Evolutionary conservation across 192 early-diverging fungal species (phyloP).

Genomic region (Kickxella alabastrina): DNA sequence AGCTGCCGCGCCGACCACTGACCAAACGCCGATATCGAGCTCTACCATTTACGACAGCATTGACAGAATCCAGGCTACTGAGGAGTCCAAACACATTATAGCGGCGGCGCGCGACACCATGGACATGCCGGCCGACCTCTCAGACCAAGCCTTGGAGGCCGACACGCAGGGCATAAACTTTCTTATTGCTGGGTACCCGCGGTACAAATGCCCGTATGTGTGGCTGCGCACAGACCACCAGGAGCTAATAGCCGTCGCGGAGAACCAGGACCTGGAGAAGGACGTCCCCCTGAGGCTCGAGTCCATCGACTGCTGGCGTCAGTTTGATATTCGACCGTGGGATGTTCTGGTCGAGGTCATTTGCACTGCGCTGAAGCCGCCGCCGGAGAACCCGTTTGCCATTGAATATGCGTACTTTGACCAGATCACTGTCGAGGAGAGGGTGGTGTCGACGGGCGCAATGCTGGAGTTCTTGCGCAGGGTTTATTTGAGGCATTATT

Average conservation of each 20-base stretch:
- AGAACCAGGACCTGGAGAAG: slow-evolving; percentile 54
- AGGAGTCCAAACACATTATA: slow-evolving; percentile 24
- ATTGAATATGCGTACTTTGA: slow-evolving; percentile 62
- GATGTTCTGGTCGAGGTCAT: slow-evolving; percentile 70
- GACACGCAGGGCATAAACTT: slow-evolving; percentile 58
- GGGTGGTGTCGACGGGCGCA: slow-evolving; percentile 61
- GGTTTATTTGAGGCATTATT: slow-evolving; percentile 56
- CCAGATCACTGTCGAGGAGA: slow-evolving; percentile 58
- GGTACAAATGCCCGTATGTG: slow-evolving; percentile 69
- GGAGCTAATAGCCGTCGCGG: slow-evolving; percentile 45
- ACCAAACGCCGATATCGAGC: slow-evolving; percentile 41
- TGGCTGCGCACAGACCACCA: slow-evolving; percentile 66
- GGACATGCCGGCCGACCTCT: slow-evolving; percentile 18
- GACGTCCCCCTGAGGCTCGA: slow-evolving; percentile 62
- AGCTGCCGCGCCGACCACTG: slow-evolving; percentile 26
- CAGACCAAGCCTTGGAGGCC: slow-evolving; percentile 17
- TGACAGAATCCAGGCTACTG: slow-evolving; percentile 19
- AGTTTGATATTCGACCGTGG: slow-evolving; percentile 60
- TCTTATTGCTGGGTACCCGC: slow-evolving; percentile 63
- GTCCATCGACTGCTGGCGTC: slow-evolving; percentile 63
- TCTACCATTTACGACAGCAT: slow-evolving; percentile 49
- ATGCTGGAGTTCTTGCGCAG: slow-evolving; percentile 62
- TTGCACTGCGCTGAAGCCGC: slow-evolving; percentile 51
- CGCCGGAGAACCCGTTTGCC: slow-evolving; percentile 64
- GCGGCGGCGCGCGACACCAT: slow-evolving; percentile 1